Evolutionary conservation across 371 early-diverging fungal genomes (phyloP), one percentile per base, ranked within the genome.

Genomic region (Furculomyces boomerangus): DNA sequence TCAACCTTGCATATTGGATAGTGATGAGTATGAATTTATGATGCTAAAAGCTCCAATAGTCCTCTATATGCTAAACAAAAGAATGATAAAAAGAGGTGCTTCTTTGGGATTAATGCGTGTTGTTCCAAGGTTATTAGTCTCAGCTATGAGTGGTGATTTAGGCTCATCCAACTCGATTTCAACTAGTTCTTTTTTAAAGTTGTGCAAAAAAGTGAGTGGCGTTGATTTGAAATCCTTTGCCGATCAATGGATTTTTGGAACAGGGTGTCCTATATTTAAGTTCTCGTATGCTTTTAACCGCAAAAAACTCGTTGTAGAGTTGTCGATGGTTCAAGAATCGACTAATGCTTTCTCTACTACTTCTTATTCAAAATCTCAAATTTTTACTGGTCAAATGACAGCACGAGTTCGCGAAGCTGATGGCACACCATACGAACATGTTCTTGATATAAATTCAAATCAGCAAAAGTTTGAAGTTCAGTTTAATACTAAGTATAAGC

Each of bases 401-500:
- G 84, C 88, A 5, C 78, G 90, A 10, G 82, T 94, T 29, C 89
- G 90, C 50, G 97, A 94, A 70, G 91, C 97, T 0, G 85, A 87
- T 49, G 92, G 90, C 26, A 86, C 84, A 1, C 86, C 87, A 0
- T 94, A 90, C 61, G 94, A 93, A 56, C 92, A 90, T 58, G 86
- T 92, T 29, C 68, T 96, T 27, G 81, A 84, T 40, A 83, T 96
- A 31, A 83, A 86, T 39, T 84, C 84, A 26, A 55, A 59, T 16
- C 58, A 70, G 22, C 78, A 89, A 58, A 76, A 80, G 46, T 88
- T 84, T 55, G 90, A 93, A 59, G 83, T 96, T 10, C 85, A 81
- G 55, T 96, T 90, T 70, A 89, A 96, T 62, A 92, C 94, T 7
- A 93, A 93, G 63, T 93, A 93, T 65, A 93, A 93, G 71, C 84